Base-by-base conservation (phyloP, 257 asterid species). In the Primulina eburnea region DNA sequence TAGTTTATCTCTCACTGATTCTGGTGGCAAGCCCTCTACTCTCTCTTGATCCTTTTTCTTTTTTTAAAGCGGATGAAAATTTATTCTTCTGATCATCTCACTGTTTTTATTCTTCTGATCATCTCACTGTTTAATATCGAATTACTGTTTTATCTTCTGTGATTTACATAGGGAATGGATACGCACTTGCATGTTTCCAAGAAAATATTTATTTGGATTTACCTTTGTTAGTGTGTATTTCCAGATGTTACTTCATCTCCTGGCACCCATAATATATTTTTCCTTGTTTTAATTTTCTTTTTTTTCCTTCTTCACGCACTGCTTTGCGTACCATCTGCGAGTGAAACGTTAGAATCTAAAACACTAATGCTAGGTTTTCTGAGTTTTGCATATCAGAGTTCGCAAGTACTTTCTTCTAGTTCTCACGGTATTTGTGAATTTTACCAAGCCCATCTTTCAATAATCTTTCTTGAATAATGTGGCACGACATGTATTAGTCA, bases 101-200 rank as follows among this genome's bases (percentile, higher is more conserved):
- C 26, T 24, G 26, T 24, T 24, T 77, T 70, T 74, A 70, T 73
- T 75, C 71, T 80, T 52, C 55, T 16, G 26, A 24, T 24, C 26
- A 24, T 24, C 79, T 79, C 17, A 70, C 79, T 66, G 76, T 82
- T 65, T 66, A 29, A 35, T 30, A 34, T 67, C 63, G 20, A 72
- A 78, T 82, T 78, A 38, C 76, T 76, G 77, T 70, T 77, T 53
- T 73, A 74, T 75, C 67, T 79, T 73, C 70, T 74, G 74, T 35
- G 62, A 47, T 69, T 16, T 72, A 47, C 33, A n/a, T 78, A 65
- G 57, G 20, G 57, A 50, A 50, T 16, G 21, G 21, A 82, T 84
- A 74, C 78, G 87, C 26, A 24, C 26, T 24, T 84, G 93, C 89
- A 79, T 82, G 88, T 86, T 88, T 83, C 84, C 86, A 73, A 87